Conservation (phyloP, 2,329 filamentous ascomycete genomes). For the Eurotiales sp. region DNA sequence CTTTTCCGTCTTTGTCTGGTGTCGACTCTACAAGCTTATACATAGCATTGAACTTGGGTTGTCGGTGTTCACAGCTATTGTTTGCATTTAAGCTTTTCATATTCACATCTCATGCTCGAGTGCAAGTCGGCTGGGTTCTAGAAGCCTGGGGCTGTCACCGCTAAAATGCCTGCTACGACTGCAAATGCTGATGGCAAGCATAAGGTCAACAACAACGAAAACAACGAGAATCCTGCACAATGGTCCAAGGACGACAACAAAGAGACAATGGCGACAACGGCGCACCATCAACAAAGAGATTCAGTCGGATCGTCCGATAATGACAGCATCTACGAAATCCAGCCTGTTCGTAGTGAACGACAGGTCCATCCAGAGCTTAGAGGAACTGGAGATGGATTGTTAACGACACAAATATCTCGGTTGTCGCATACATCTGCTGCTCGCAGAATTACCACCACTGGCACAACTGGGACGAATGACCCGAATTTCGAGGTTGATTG, state of each 20-base stretch:
- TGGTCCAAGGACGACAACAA: neutral
- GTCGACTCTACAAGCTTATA: no score
- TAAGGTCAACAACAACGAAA: no score
- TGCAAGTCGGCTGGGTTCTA: neutral
- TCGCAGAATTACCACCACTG: conserved; percentile 42
- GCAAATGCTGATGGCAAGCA: neutral
- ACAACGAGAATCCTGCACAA: neutral
- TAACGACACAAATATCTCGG: conserved; percentile 29
- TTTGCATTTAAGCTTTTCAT: no score
- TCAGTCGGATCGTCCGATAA: conserved; percentile 8
- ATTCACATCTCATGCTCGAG: neutral
- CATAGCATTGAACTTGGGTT: no score
- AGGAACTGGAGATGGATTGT: conserved; percentile 12
- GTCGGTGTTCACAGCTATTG: no score
- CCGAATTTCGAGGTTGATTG: conserved; percentile 72
- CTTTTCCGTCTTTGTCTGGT: no score
- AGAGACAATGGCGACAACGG: neutral
- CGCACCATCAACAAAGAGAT: neutral
- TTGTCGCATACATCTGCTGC: conserved; percentile 26
- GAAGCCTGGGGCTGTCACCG: neutral
- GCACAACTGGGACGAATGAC: conserved; percentile 45
- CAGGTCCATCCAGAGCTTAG: conserved; percentile 10
- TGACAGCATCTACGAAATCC: conserved; percentile 12
- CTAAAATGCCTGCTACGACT: neutral
- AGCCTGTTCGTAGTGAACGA: conserved; percentile 12